Base-by-base conservation (phyloP, 2,329 filamentous ascomycete species). In the Hypoxylon sp. region DNA sequence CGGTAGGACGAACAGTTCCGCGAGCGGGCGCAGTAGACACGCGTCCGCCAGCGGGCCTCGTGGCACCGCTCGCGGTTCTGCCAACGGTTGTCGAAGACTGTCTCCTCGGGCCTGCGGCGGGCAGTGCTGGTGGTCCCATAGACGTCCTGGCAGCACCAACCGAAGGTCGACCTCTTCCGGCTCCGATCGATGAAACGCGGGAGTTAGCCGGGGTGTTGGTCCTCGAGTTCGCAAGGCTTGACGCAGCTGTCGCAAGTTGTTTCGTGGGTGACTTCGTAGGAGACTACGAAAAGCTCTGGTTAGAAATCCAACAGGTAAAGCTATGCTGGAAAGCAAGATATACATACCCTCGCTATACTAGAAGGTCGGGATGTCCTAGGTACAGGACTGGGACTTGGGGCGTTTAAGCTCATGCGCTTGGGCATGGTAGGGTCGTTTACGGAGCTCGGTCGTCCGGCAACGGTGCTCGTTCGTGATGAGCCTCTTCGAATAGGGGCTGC, bases 211-310 rank as follows among this genome's bases (percentile, higher is more conserved):
- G 86, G 2, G 87, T 90, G 33, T 77, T 83, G 10, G 86, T 90
- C 66, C 88, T 80, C 35, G 88, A 88, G 1, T 81, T 83, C 1
- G 81, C 77, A 4, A 81, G 73, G 65, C 83, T 87, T 1, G 87
- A 83, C 5, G 77, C 71, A 3, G 77, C 75, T 1, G 86, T 79
- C 31, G 74, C 80, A 41, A 90, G 73, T 67, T 90, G 88, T 70
- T 95, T 95, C 2, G 88, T 91, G 1, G 91, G 91, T 1, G 90
- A 93, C 69, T 91, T 93, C 0, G 85, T 88, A 2, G 91, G 90
- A 56, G 88, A 92, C 87, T 92, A 69, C 8, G 8, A 65, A 35
- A 35, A n/a, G n/a, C 48, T 33, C 18, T 29, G 1, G 63, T 74
- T 48, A 74, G 66, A 41, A 52, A 53, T 41, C 7, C 11, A 24